Evolutionary conservation across 2,329 filamentous ascomycete species (phyloP).

Genomic region (Diaporthe capsici): DNA sequence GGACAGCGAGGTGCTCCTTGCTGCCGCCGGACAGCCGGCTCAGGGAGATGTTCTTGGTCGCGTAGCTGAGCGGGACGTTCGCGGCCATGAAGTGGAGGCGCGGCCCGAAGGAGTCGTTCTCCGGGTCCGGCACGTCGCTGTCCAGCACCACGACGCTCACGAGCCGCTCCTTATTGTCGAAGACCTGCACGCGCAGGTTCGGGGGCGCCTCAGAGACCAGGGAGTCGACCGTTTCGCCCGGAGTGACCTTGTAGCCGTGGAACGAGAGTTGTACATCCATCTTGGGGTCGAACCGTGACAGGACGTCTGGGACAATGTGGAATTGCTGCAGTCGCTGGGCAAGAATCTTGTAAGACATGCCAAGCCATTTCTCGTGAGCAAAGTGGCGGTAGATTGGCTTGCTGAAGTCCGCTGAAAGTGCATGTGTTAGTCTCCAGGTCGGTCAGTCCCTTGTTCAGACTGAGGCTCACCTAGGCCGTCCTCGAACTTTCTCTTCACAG

Average conservation of each 20-base stretch:
- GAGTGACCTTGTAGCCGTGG: conserved; percentile 75
- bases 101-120: conserved; percentile 81
- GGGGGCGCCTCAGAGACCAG: conserved; percentile 80
- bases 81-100: conserved; percentile 90
- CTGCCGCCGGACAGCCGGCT: conserved; percentile 55
- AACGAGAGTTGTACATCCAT: conserved; percentile 89
- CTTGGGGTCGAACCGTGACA: conserved; percentile 82
- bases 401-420: conserved; percentile 85
- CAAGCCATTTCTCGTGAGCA: conserved; percentile 88
- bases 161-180: conserved; percentile 84
- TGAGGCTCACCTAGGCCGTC: conserved; percentile 82
- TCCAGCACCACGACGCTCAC: conserved; percentile 90
- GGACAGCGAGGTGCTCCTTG: conserved; percentile 76
- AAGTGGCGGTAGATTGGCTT: conserved; percentile 96
- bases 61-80: conserved; percentile 65
- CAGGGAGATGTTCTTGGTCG: conserved; percentile 42
- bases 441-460: neutral
- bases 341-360: conserved; percentile 83
- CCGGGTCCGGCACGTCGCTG: conserved; percentile 87
- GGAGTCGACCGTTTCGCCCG: conserved; percentile 85
- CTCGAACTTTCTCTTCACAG: conserved; percentile 94
- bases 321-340: conserved; percentile 90
- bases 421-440: conserved; percentile 18
- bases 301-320: conserved; percentile 88
- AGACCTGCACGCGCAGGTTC: conserved; percentile 86